phyloP scores from a whole-genome alignment of 148 eudicot genomes.

The Salicornia ramosissima region DNA sequence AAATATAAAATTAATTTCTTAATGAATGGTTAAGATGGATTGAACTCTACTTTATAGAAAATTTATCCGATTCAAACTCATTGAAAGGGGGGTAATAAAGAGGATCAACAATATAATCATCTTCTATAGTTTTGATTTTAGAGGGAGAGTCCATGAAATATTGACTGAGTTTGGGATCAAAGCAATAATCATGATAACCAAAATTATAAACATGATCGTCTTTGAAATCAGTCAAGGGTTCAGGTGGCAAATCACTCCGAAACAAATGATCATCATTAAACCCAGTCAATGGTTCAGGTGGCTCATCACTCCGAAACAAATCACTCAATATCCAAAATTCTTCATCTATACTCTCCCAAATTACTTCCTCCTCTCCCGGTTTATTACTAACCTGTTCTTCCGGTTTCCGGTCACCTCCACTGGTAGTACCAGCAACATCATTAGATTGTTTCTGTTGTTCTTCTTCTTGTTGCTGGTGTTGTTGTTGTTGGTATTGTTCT shows the following conservation, averaged over 20 bases:
- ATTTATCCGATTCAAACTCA: no score
- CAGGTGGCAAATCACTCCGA: no score
- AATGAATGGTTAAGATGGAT: no score
- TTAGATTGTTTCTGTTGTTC: no score
- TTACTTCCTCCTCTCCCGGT: neutral
- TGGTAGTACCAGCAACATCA: neutral
- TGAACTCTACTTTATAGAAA: no score
- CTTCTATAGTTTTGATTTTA: no score
- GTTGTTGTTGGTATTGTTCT: neutral
- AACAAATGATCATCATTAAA: conserved; percentile 30
- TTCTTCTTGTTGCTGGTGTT: neutral
- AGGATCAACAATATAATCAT: no score
- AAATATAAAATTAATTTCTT: no score
- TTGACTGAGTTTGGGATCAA: no score
- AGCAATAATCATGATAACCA: conserved; percentile 13
- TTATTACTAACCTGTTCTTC: conserved; percentile 1
- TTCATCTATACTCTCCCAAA: conserved; percentile 15
- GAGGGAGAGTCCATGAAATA: no score
- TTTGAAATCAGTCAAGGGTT: neutral
- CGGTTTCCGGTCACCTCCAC: conserved; percentile 16
- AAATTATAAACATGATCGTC: conserved; percentile 27
- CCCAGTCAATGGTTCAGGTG: conserved; percentile 27
- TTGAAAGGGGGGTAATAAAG: no score
- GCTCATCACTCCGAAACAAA: conserved; percentile 27
- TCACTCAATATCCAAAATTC: conserved; percentile 23